Base-by-base conservation (phyloP, 176 grass and related monocot genomes). In the Eleusine coracana region DNA sequence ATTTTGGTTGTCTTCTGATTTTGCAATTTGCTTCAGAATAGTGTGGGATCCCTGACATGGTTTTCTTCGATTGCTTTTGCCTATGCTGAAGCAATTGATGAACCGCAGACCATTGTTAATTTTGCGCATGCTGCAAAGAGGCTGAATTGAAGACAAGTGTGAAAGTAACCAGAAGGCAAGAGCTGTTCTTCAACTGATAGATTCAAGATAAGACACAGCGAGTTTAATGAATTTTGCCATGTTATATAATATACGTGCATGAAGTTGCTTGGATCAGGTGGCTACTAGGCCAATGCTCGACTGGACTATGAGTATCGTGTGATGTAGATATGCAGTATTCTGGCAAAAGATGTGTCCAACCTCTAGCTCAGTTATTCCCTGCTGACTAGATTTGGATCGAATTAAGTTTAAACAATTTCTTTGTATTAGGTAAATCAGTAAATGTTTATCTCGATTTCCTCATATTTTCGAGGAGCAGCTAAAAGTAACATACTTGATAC, bases 91-190 rank as follows among this genome's bases (percentile, higher is more conserved):
- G 93, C 93, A 95, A 95, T 88, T 95, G 90, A 95, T 83, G 93
- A 95, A 74, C 80, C 86, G 90, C 93, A 95, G 90, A 90, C 92
- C 21, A 92, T 95, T 66, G 71, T 86, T 0, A 75, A 87, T 5
- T 95, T 95, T 45, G 89, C 86, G 45, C 90, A 95, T 72, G 93
- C 93, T 44, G 93, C 93, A 77, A 95, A 95, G 85, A 95, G 93
- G 65, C 85, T 95, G 73, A 95, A 95, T 83, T 95, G 73, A 95
- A 95, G 68, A 90, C 71, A 14, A 77, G 42, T 68, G 42, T 88
- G 71, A 79, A 85, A 79, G 64, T 95, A 63, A 84, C 23, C 46
- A 84, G 27, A 81, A 9, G 31, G 31, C 48, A 27, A 87, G 69
- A 73, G n/a, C 46, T 62, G 56, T 77, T 74, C 39, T 80, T 84